Evolutionary conservation across 768 basidiomycete species (phyloP).

Genomic region (Rhodotorula graminis): DNA sequence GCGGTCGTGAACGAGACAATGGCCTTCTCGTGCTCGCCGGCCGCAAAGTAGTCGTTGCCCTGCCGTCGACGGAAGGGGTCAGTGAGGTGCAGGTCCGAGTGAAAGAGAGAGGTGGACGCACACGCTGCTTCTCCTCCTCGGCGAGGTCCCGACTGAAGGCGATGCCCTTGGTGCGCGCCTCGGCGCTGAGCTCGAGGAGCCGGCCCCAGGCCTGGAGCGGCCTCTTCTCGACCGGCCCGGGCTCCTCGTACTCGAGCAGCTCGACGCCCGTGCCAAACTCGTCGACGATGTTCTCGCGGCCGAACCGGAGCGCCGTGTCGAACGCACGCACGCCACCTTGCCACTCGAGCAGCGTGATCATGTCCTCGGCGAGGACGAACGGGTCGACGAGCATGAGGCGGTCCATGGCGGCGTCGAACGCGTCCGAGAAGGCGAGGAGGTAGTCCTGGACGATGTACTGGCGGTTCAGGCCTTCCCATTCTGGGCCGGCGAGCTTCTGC

Average conservation of each 20-base stretch:
- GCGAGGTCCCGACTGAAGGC: conserved; percentile 29
- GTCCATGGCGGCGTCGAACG: conserved; percentile 38
- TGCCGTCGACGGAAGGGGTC: neutral
- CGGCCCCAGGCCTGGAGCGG: conserved; percentile 30
- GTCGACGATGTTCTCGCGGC: conserved; percentile 1
- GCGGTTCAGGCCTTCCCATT: conserved; percentile 32
- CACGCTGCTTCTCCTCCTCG: conserved; percentile 34
- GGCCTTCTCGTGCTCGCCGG: conserved; percentile 27
- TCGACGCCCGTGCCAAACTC: conserved; percentile 29
- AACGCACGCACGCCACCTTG: conserved; percentile 33
- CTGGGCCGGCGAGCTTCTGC: conserved; percentile 27
- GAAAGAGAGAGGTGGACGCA: conserved; percentile 1
- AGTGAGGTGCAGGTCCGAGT: too few relatives aligned
- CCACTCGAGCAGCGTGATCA: conserved; percentile 34
- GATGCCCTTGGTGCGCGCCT: conserved; percentile 18
- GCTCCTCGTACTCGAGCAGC: conserved; percentile 16
- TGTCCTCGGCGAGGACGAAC: conserved; percentile 35
- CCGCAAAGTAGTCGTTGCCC: conserved; percentile 34
- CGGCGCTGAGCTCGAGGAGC: conserved; percentile 26
- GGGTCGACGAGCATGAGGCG: conserved; percentile 32
- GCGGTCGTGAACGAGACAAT: conserved; percentile 32
- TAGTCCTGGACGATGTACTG: conserved; percentile 37
- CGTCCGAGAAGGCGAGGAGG: conserved; percentile 38
- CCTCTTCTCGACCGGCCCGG: neutral
- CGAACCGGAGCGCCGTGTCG: conserved; percentile 36